These are phyloP conservation scores for Amanita muscaria DNA, from an alignment of 768 basidiomycete species.

Conservation along the genomic window DNA sequence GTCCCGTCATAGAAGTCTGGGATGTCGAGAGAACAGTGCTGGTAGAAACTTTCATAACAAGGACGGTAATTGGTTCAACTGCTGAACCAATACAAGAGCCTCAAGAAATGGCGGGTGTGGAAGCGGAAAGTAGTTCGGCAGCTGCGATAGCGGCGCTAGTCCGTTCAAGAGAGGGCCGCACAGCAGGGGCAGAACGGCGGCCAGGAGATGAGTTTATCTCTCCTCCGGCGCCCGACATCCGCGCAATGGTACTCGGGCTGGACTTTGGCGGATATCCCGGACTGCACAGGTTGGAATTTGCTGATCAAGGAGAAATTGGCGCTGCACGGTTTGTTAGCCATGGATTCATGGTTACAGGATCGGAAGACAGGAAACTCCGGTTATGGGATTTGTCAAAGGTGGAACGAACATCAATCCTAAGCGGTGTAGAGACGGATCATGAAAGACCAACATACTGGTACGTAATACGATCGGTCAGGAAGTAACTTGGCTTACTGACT, in stretches of 20 bases:
- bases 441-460: conserved; percentile 78
- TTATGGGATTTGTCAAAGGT: conserved; percentile 79
- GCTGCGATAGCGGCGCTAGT: conserved; percentile 75
- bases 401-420: conserved; percentile 70
- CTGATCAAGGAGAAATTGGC: conserved; percentile 32
- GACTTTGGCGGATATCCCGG: conserved; percentile 70
- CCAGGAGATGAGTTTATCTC: conserved; percentile 27
- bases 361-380: conserved; percentile 81
- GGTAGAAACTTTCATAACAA: conserved; percentile 72
- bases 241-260: conserved; percentile 58
- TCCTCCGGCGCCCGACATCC: conserved; percentile 55
- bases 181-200: conserved; percentile 15
- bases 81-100: conserved; percentile 47
- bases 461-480: conserved; percentile 12
- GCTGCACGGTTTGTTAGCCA: conserved; percentile 30
- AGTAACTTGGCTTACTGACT: background rate
- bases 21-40: conserved; percentile 76
- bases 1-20: conserved; percentile 77
- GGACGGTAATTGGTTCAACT: conserved; percentile 29
- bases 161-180: conserved; percentile 45
- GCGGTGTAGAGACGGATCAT: conserved; percentile 65
- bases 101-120: conserved; percentile 39
- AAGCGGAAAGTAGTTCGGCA: conserved; percentile 57
- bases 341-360: conserved; percentile 82
- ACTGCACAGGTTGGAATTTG: conserved; percentile 43